Evolutionary conservation across 192 early-diverging fungal genomes (phyloP), one percentile per base, ranked within the genome.

Genomic region (Coemansia sp.): DNA sequence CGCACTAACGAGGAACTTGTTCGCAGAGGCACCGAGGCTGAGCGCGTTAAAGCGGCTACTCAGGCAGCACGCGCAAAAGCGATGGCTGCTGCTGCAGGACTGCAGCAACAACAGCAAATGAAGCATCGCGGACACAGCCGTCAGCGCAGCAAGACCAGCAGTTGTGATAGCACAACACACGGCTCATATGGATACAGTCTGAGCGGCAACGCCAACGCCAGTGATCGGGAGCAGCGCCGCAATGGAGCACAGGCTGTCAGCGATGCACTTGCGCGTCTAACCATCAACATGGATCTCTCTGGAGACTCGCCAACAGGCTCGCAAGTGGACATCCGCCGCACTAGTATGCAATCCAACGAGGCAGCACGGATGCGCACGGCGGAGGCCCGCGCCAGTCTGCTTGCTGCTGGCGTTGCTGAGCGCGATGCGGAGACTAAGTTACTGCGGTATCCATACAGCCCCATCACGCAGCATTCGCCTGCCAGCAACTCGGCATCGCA

Each of bases 351-450:
- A 53, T 46, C 71, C 25, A 72, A 65, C 50, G 72, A 74, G 24
- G 77, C 66, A 0, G 69, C 70, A 2, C 78, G 78, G 10, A 57
- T 63, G 65, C 63, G 72, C 30, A 57, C 78, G 7, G 72, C 72
- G 6, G 78, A 80, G 56, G 78, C 78, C n/a, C 78, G 78, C 0
- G 72, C 72, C 51, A 80, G 78, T 31, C 54, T 80, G 63, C 63
- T 80, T 56, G 78, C 78, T 3, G 78, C 78, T 3, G 78, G 69
- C 0, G 68, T 51, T 0, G 78, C 78, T 4, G 72, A 71, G 32
- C 78, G 78, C 60, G 72, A 63, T 24, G 72, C 78, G 20, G 72
- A 75, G 57, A 70, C 78, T 0, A 70, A 64, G 46, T 63, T 80
- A 5, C 42, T 25, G 53, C 68, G 63, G n/a, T 62, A 57, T 10